Percentiles rank a stretch among this genome's conserved stretches.
Conservation (phyloP, 495 filamentous ascomycete genomes). For the Immersiella caudata region DNA sequence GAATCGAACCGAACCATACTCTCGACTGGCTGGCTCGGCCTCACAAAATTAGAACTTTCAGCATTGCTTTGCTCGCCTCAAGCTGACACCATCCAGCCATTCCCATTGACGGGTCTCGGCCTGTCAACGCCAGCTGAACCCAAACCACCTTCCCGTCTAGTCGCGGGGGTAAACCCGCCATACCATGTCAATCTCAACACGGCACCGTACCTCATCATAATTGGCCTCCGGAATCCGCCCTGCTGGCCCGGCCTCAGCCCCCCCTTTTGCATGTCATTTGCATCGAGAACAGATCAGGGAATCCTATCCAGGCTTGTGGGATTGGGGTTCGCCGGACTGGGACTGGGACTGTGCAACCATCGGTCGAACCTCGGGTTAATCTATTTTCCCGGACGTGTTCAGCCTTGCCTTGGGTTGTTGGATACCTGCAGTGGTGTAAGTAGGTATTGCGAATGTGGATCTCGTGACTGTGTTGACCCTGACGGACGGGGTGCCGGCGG, state of each 20-base stretch:
- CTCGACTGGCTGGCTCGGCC: not conserved
- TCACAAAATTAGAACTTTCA: not conserved
- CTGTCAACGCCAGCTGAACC: not conserved
- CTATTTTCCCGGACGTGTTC: not conserved
- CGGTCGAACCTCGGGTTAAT: not conserved
- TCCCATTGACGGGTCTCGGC: not conserved
- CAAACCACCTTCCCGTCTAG: conserved; percentile 28
- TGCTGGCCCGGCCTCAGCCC: not conserved
- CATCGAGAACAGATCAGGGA: not conserved
- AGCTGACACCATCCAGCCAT: not conserved
- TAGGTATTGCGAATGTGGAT: not conserved
- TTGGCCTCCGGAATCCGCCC: not conserved
- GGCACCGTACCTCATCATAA: not conserved
- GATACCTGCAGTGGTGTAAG: too few species aligned
- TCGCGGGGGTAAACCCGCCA: conserved; percentile 24
- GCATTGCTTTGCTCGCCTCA: not conserved
- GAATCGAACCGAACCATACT: not conserved
- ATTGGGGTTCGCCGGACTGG: too few species aligned
- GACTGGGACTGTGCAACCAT: conserved; percentile 1
- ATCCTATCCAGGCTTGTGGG: conserved; percentile 8
- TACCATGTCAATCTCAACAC: too few species aligned
- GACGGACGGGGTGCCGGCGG: too few species aligned
- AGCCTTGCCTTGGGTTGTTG: not conserved
- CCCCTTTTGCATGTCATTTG: not conserved
- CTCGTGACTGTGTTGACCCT: not conserved